These are phyloP conservation scores for Rhynchospora tenuis DNA, from an alignment of 176 grass and related monocot species.

Conservation along the genomic window DNA sequence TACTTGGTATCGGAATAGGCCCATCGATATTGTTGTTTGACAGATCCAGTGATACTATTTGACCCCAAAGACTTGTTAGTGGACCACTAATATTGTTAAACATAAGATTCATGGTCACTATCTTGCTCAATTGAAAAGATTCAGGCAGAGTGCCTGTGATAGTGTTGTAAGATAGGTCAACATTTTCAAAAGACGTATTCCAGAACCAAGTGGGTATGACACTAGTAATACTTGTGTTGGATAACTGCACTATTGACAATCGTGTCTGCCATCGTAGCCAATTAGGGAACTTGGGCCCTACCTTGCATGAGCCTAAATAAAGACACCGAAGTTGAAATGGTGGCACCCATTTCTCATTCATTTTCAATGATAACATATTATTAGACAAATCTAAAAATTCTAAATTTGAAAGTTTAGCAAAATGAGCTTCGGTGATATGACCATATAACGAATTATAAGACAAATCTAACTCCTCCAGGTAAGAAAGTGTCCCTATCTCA, in stretches of 20 bases:
- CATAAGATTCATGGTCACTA: background rate
- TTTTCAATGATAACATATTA: background rate
- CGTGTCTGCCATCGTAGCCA: slow-evolving; percentile 9
- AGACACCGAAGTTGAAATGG: slow-evolving; percentile 22
- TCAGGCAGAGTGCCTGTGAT: background rate
- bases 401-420: background rate
- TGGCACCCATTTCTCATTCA: slow-evolving; percentile 22
- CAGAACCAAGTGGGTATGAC: slow-evolving; percentile 6
- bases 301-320: background rate
- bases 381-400: background rate
- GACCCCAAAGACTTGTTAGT: background rate
- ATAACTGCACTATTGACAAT: background rate
- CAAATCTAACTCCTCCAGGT: background rate
- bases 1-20: too few species aligned
- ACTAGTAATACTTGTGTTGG: background rate
- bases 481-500: background rate
- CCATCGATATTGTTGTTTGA: background rate
- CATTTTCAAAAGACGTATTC: background rate
- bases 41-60: background rate
- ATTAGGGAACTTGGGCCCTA: slow-evolving; percentile 7
- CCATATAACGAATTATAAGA: background rate
- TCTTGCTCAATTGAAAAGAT: background rate
- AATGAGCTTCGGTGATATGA: background rate
- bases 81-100: background rate
- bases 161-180: background rate